These are phyloP conservation scores for Solanum chmielewskii DNA, from an alignment of 257 asterid genomes.

Conservation along the genomic window DNA sequence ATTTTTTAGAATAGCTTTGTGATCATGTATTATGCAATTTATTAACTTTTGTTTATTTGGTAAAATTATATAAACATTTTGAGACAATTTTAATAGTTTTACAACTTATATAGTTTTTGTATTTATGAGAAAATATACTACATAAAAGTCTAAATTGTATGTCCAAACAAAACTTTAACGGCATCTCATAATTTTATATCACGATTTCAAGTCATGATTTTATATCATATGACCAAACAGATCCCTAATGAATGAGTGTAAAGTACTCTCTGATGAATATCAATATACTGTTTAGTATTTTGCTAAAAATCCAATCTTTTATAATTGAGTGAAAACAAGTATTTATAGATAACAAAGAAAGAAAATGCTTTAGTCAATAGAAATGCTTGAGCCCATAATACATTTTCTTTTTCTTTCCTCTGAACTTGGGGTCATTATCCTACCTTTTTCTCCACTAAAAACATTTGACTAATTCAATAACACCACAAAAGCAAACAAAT, in stretches of 20 bases:
- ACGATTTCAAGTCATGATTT: neutral
- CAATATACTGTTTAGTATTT: neutral
- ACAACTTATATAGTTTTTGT: no score
- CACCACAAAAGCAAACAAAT: neutral
- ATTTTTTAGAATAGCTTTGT: neutral
- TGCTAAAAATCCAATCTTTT: no score
- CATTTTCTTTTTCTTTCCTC: neutral
- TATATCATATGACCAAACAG: neutral
- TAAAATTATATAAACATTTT: neutral
- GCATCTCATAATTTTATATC: neutral
- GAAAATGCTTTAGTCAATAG: neutral
- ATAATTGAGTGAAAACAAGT: neutral
- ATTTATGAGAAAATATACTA: neutral
- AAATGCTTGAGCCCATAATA: neutral
- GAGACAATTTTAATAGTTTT: neutral
- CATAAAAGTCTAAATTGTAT: neutral
- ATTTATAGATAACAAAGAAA: neutral
- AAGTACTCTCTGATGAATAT: neutral
- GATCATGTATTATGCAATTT: neutral
- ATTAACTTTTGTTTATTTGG: neutral
- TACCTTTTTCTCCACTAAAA: neutral
- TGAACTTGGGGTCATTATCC: neutral
- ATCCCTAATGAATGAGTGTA: neutral
- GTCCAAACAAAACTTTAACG: neutral
- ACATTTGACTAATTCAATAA: neutral